These are phyloP conservation scores for Ogataea paradorogensis DNA, from an alignment of 805 yeast species.

Conservation along the genomic window DNA sequence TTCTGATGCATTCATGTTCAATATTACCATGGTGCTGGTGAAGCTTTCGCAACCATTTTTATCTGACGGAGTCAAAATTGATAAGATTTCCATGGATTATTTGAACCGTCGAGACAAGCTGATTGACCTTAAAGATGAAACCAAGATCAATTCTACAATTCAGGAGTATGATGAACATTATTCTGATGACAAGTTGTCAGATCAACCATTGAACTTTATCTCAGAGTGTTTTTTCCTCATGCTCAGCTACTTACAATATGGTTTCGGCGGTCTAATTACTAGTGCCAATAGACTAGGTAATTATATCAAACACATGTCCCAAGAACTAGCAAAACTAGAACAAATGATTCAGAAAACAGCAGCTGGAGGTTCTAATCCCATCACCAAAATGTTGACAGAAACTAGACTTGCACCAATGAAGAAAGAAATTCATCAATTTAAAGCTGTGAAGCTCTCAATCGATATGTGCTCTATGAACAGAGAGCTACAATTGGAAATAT, in stretches of 20 bases:
- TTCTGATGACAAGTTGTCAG: conserved; percentile 31
- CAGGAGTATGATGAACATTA: conserved; percentile 64
- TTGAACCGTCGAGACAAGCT: conserved; percentile 50
- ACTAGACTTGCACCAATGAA: conserved; percentile 32
- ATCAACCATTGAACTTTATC: conserved; percentile 63
- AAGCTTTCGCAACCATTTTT: conserved; percentile 82
- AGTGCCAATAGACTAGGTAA: conserved; percentile 53
- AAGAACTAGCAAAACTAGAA: conserved; percentile 53
- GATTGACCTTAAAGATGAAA: conserved; percentile 73
- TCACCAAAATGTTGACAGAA: conserved; percentile 28
- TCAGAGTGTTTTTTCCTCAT: conserved; percentile 85
- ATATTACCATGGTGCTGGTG: conserved; percentile 63
- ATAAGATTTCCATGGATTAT: conserved; percentile 72
- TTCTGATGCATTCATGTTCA: conserved; percentile 78
- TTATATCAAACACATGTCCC: conserved; percentile 46
- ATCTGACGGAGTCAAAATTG: conserved; percentile 60
- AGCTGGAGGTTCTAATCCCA: conserved; percentile 23
- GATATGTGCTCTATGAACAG: conserved; percentile 60
- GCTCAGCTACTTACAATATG: conserved; percentile 79
- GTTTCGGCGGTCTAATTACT: conserved; percentile 74
- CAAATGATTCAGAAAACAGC: conserved; percentile 29
- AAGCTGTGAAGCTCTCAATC: conserved; percentile 53
- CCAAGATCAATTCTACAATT: conserved; percentile 74
- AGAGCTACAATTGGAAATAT: conserved; percentile 58
- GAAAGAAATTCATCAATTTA: conserved; percentile 35